These are phyloP conservation scores for Microsporum audouinii DNA, from an alignment of 2,329 filamentous ascomycete species.

Conservation along the genomic window DNA sequence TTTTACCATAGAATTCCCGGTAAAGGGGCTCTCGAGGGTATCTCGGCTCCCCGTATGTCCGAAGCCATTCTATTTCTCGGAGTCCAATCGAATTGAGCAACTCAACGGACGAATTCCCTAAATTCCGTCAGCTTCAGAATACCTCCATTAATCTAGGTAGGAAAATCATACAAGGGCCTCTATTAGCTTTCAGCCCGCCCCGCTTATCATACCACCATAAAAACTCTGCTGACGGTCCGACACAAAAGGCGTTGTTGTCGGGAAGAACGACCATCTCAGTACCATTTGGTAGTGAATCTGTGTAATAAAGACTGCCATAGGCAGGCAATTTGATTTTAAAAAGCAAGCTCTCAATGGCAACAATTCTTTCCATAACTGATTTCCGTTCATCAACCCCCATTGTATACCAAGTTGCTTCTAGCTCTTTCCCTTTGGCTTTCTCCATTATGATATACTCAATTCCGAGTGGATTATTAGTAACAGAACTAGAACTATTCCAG, in stretches of 20 bases:
- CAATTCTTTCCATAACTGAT: conserved; percentile 13
- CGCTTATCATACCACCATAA: conserved; percentile 15
- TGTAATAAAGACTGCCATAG: conserved; percentile 15
- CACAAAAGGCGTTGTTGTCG: conserved; percentile 7
- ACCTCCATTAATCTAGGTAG: not conserved
- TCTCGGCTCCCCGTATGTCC: conserved; percentile 13
- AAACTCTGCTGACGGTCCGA: conserved; percentile 15
- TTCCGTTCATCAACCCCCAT: conserved; percentile 19
- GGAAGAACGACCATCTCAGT: not conserved
- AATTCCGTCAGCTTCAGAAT: not conserved
- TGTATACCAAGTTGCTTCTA: conserved; percentile 15
- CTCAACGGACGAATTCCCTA: conserved; percentile 12
- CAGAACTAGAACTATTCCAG: conserved; percentile 12
- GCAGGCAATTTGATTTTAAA: conserved; percentile 15
- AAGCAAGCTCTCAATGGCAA: conserved; percentile 16
- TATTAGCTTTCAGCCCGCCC: conserved; percentile 7
- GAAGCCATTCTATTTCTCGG: conserved; percentile 14
- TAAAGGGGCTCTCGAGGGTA: conserved; percentile 15
- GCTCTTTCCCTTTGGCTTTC: conserved; percentile 16
- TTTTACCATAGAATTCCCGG: conserved; percentile 13
- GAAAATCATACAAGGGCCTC: conserved; percentile 15
- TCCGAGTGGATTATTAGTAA: conserved; percentile 17
- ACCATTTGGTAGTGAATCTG: conserved; percentile 5
- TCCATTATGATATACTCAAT: conserved; percentile 26
- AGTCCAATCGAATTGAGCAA: conserved; percentile 7